phyloP scores from a whole-genome alignment of 2,329 filamentous ascomycete species.

The Verticillium isaacii region DNA sequence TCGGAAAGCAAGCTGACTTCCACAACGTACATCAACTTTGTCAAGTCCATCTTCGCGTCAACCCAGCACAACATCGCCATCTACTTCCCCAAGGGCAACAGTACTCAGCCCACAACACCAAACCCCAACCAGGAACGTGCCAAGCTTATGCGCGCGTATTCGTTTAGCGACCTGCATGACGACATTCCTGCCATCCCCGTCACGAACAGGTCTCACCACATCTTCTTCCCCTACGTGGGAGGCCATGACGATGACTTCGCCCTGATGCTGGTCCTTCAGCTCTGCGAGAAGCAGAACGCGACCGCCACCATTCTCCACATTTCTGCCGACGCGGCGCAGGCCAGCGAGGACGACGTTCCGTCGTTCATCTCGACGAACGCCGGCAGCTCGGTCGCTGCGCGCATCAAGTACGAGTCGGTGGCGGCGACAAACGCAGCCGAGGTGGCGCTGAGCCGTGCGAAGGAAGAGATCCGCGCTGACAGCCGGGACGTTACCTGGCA shows the following conservation, averaged over 20 bases:
- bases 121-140: conserved; percentile 24
- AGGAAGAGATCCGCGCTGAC: conserved; percentile 6
- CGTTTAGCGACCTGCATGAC: conserved; percentile 47
- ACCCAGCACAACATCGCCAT: conserved; percentile 68
- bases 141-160: conserved; percentile 47
- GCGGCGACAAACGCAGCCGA: conserved; percentile 5
- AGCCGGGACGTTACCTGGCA: conserved; percentile 12
- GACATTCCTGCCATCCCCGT: conserved; percentile 49
- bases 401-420: conserved; percentile 15
- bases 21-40: conserved; percentile 64
- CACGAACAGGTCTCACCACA: conserved; percentile 68
- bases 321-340: conserved; percentile 16
- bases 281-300: conserved; percentile 73
- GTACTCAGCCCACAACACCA: conserved; percentile 31
- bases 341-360: conserved; percentile 12
- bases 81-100: conserved; percentile 68
- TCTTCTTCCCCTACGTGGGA: conserved; percentile 85
- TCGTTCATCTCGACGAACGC: conserved; percentile 21
- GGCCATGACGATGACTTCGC: conserved; percentile 77
- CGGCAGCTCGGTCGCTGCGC: conserved; percentile 15
- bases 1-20: conserved; percentile 17
- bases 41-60: conserved; percentile 60
- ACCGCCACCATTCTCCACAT: conserved; percentile 67
- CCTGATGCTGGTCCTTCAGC: conserved; percentile 74
- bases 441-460: conserved; percentile 7